A percentile compares a stretch with the other conserved stretches of the same genome.
phyloP scores from a whole-genome alignment of 1,284 basidiomycete species.

The Irpex sp. region DNA sequence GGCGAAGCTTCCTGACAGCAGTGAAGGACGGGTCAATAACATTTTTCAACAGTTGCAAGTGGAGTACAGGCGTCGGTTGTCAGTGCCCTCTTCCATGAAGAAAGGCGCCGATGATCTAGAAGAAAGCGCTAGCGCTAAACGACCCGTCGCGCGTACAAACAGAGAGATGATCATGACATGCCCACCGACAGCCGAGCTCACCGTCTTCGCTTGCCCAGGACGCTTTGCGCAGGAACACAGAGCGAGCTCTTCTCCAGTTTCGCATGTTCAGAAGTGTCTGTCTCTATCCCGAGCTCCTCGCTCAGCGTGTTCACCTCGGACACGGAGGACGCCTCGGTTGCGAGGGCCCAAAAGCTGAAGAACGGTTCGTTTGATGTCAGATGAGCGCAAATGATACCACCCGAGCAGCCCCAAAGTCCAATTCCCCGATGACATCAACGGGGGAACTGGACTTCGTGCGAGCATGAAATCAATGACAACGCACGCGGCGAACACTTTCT shows the following conservation, averaged over 20 bases:
- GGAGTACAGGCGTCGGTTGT: not conserved
- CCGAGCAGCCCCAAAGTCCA: not conserved
- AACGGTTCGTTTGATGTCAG: not conserved
- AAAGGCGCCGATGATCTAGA: not conserved
- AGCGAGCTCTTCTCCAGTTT: slow-evolving; percentile 50
- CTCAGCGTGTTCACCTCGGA: slow-evolving; percentile 57
- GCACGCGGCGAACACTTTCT: slow-evolving; percentile 66
- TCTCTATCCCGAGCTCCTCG: slow-evolving; percentile 75
- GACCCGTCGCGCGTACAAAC: not conserved
- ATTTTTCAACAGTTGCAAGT: not conserved
- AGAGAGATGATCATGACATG: too few species aligned
- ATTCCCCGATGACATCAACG: too few species aligned
- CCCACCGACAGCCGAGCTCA: not conserved
- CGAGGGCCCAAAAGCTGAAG: slow-evolving; percentile 66
- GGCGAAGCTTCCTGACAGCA: not conserved
- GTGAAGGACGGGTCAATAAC: not conserved
- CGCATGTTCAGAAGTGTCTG: slow-evolving; percentile 63
- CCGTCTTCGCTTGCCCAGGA: slow-evolving; percentile 19
- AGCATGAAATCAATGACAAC: slow-evolving; percentile 21
- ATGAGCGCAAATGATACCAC: not conserved
- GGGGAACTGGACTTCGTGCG: too few species aligned
- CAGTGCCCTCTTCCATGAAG: not conserved
- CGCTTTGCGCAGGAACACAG: slow-evolving; percentile 28
- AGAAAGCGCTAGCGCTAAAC: not conserved
- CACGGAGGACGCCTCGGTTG: slow-evolving; percentile 62